Conservation (phyloP, 2,329 filamentous ascomycete species). For the Fusarium devonianum region DNA sequence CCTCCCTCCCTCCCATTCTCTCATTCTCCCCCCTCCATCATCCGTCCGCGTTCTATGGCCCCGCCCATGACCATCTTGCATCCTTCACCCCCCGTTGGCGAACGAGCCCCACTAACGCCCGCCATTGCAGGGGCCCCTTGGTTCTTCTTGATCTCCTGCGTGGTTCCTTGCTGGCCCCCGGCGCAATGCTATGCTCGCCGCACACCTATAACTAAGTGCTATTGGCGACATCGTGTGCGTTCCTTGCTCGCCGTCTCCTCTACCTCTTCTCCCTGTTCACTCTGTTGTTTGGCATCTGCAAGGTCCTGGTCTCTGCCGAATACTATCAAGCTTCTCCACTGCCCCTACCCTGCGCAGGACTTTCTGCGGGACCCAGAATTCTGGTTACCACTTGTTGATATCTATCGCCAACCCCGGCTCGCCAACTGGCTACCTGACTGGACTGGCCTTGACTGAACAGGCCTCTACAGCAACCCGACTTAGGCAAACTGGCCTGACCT, state of each 20-base stretch:
- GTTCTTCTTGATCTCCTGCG: constrained; percentile 37
- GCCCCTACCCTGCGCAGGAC: constrained; percentile 32
- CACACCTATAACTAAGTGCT: constrained; percentile 39
- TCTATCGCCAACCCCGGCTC: constrained; percentile 21
- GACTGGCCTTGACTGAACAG: constrained; percentile 22
- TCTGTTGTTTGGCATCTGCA: constrained; percentile 34
- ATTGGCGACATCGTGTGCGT: constrained; percentile 34
- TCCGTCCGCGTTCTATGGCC: constrained; percentile 16
- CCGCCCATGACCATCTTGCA: constrained; percentile 14
- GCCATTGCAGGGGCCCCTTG: constrained; percentile 36
- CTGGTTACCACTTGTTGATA: constrained; percentile 25
- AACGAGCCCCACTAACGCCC: constrained; percentile 37
- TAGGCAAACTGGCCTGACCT: background rate
- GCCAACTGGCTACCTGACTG: constrained; percentile 24
- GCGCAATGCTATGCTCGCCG: constrained; percentile 31
- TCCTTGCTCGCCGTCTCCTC: constrained; percentile 23
- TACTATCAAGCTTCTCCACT: constrained; percentile 28
- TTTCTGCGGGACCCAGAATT: constrained; percentile 14
- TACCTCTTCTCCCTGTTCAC: constrained; percentile 11
- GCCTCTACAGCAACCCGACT: constrained; percentile 19
- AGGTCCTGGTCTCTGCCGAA: constrained; percentile 19
- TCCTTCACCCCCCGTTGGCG: constrained; percentile 26
- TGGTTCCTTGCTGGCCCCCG: constrained; percentile 36
- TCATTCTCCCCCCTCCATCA: constrained; percentile 17
- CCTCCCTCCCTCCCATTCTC: constrained; percentile 12